Evolutionary conservation across 208 protist genomes (phyloP).

Genomic region (Leptomonas pyrrhocoris): DNA sequence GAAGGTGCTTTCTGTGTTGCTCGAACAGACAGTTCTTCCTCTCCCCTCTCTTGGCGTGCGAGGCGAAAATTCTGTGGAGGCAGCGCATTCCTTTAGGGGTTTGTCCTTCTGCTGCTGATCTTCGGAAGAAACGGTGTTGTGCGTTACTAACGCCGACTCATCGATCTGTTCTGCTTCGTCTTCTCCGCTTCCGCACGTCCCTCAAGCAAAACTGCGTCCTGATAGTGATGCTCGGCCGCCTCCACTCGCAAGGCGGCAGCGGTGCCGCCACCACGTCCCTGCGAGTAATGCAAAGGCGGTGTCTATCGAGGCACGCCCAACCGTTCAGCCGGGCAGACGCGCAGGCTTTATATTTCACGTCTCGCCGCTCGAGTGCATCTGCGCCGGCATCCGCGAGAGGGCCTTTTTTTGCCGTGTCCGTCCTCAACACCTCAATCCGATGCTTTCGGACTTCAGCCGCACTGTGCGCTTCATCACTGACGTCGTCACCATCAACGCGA

Average conservation of each 20-base stretch:
- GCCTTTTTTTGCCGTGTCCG: background rate
- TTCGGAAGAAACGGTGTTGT: no score
- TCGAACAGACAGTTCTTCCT: no score
- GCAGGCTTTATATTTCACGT: background rate
- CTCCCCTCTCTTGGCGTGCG: no score
- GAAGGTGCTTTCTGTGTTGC: no score
- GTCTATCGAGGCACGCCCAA: background rate
- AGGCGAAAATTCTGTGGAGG: no score
- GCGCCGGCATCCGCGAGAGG: background rate
- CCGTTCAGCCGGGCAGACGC: background rate
- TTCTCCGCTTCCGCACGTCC: no score
- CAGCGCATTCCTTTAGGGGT: no score
- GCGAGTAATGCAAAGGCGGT: background rate
- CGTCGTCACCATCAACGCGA: background rate
- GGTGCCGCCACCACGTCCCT: background rate
- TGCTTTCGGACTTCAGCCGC: background rate
- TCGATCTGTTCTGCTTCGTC: no score
- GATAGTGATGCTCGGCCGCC: no score
- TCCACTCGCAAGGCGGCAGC: background rate
- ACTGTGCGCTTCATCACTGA: background rate
- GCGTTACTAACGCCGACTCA: no score
- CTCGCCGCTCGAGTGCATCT: background rate
- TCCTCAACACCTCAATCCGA: background rate
- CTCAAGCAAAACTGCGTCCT: no score
- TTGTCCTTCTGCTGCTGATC: no score